Percentiles rank a stretch among this genome's conserved stretches.
Evolutionary conservation across 1,284 basidiomycete genomes (phyloP).

Genomic region (Vanrija pseudolonga): DNA sequence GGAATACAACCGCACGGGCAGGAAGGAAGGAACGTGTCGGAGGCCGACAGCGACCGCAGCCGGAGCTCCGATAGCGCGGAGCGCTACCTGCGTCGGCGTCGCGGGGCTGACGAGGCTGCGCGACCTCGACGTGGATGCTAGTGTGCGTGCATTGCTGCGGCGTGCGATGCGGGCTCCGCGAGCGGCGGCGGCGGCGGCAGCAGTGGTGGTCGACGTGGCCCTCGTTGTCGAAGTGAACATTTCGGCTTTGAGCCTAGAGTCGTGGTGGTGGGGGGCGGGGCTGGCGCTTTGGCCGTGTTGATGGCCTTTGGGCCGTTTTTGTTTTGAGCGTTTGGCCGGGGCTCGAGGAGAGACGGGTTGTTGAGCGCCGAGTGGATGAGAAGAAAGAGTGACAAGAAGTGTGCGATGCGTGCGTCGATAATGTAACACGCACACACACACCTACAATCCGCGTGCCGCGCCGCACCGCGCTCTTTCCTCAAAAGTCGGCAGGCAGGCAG

Average conservation of each 20-base stretch:
- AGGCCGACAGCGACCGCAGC: conserved; percentile 10
- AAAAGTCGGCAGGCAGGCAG: no score
- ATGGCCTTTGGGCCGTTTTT: neutral
- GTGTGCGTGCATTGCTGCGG: neutral
- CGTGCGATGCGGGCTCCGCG: neutral
- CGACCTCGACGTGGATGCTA: neutral
- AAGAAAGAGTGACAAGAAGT: no score
- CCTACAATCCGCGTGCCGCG: no score
- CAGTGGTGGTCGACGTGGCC: neutral
- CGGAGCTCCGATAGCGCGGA: conserved; percentile 6
- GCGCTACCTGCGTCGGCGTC: neutral
- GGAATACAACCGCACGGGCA: conserved; percentile 15
- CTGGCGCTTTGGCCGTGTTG: no score
- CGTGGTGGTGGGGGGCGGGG: no score
- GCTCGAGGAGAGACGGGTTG: no score
- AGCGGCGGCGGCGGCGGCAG: neutral
- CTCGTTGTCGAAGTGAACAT: neutral
- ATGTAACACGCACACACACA: no score
- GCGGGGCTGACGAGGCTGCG: neutral
- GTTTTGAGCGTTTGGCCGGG: neutral
- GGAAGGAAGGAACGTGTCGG: conserved; percentile 1
- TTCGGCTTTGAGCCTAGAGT: neutral
- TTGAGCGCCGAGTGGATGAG: no score
- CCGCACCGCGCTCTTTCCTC: no score
- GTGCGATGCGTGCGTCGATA: no score